These are phyloP conservation scores for Asclepias syriaca DNA, from an alignment of 257 asterid genomes.

Conservation along the genomic window DNA sequence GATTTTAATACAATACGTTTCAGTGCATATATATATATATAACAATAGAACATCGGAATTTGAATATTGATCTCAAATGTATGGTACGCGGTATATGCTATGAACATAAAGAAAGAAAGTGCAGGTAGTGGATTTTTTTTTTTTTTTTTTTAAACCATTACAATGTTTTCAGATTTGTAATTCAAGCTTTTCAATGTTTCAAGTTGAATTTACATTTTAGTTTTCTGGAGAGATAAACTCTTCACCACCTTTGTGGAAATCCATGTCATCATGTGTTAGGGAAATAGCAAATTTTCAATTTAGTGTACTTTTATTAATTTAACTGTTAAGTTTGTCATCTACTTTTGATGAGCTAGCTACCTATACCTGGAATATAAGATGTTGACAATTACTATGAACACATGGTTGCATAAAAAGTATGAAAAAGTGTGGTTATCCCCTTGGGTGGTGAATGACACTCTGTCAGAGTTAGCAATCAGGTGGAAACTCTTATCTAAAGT, in stretches of 20 bases:
- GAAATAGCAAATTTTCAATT: neutral
- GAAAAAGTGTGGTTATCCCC: neutral
- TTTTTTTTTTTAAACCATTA: neutral
- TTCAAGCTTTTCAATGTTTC: neutral
- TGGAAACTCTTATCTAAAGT: neutral
- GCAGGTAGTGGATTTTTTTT: neutral
- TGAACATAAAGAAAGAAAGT: neutral
- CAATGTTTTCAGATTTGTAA: neutral
- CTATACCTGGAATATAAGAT: neutral
- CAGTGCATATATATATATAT: too few relatives aligned
- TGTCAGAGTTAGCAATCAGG: neutral
- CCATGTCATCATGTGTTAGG: neutral
- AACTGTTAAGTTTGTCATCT: too few relatives aligned
- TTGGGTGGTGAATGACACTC: neutral
- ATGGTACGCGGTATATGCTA: neutral
- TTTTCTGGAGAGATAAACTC: neutral
- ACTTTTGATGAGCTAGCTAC: neutral
- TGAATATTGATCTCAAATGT: neutral
- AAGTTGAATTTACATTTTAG: neutral
- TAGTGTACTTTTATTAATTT: neutral
- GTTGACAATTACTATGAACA: neutral
- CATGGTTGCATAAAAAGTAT: neutral
- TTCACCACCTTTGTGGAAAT: neutral
- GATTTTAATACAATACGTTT: neutral
- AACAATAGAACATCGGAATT: neutral